A percentile compares a stretch with the other conserved stretches of the same genome.
Evolutionary conservation across 805 yeast genomes (phyloP).

Genomic region (Komagataella phaffii): DNA sequence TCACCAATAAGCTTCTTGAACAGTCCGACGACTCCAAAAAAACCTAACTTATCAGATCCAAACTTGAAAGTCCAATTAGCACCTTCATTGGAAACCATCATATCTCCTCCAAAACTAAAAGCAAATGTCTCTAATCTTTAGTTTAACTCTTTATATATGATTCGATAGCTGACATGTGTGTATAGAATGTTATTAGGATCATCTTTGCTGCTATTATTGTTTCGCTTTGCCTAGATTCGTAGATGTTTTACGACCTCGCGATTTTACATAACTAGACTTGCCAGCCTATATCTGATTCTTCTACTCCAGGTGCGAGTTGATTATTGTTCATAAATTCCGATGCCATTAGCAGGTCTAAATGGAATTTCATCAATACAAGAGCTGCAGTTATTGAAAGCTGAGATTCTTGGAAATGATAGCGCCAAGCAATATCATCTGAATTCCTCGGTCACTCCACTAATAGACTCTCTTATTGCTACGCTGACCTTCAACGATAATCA

Average conservation of each 20-base stretch:
- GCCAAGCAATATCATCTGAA: conserved; percentile 9
- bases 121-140: neutral
- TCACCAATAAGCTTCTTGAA: neutral
- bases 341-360: neutral
- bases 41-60: neutral
- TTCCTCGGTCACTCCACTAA: neutral
- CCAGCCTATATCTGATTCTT: neutral
- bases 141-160: neutral
- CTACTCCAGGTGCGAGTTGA: neutral
- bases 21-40: neutral
- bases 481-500: conserved; percentile 7
- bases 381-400: conserved; percentile 6
- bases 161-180: neutral
- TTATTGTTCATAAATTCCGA: neutral
- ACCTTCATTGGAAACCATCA: neutral
- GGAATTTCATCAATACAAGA: neutral
- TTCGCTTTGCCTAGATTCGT: too few relatives aligned
- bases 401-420: conserved; percentile 17
- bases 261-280: too few relatives aligned
- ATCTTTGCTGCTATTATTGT: neutral
- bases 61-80: neutral
- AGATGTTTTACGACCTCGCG: neutral
- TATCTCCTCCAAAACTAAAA: neutral
- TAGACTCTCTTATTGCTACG: conserved; percentile 2
- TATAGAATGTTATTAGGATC: neutral